phyloP scores from a whole-genome alignment of 805 yeast genomes.

The Schwanniomyces sp. region DNA sequence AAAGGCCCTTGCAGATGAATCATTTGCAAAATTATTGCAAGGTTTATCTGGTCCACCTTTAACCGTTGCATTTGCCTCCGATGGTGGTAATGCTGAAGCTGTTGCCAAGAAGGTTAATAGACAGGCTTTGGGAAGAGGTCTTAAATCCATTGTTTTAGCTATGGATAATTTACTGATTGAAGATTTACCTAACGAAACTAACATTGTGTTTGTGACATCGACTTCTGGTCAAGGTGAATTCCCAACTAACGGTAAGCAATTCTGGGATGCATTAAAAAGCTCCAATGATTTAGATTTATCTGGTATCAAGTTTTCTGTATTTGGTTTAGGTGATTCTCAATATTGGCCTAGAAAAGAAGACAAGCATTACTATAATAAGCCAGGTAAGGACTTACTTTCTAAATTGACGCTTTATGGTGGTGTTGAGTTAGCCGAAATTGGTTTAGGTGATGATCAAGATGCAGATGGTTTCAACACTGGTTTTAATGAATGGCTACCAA shows the following conservation, averaged over 20 bases:
- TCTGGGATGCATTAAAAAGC: conserved; percentile 71
- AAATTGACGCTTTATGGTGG: conserved; percentile 73
- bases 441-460: conserved; percentile 96
- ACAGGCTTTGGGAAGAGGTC: conserved; percentile 78
- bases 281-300: conserved; percentile 66
- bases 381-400: conserved; percentile 69
- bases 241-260: conserved; percentile 75
- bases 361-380: conserved; percentile 90
- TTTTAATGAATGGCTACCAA: conserved; percentile 83
- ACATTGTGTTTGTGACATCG: conserved; percentile 67
- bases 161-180: conserved; percentile 75
- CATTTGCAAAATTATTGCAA: conserved; percentile 73
- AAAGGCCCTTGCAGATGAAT: conserved; percentile 67
- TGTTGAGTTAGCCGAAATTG: conserved; percentile 67
- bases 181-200: conserved; percentile 69
- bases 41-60: conserved; percentile 92
- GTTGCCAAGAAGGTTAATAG: conserved; percentile 77
- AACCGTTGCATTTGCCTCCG: conserved; percentile 84
- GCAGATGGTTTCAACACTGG: conserved; percentile 95
- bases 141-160: conserved; percentile 62
- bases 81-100: conserved; percentile 84
- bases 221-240: conserved; percentile 88
- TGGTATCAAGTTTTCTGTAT: conserved; percentile 56
- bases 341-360: conserved; percentile 99
- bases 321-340: conserved; percentile 78